Percentiles rank a stretch among this genome's conserved stretches.
These are phyloP conservation scores for Solanum chmielewskii DNA, from an alignment of 257 asterid genomes.

Conservation along the genomic window DNA sequence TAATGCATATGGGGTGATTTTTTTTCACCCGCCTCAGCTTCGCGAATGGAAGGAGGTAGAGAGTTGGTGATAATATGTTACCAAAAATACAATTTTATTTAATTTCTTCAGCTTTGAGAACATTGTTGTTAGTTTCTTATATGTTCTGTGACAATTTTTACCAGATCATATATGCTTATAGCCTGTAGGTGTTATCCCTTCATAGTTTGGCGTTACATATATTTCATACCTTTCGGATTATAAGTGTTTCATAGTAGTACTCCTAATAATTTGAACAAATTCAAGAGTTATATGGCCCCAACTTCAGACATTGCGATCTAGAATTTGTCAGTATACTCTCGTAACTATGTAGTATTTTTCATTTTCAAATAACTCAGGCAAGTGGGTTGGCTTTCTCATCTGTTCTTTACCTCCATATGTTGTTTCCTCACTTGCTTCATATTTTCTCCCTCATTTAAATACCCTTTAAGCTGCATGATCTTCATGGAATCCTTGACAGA, in stretches of 20 bases:
- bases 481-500: too few species aligned
- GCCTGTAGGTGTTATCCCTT: not conserved
- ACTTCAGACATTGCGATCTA: not conserved
- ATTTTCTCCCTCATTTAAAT: not conserved
- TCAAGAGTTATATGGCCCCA: not conserved
- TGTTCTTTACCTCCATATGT: not conserved
- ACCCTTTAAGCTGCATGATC: not conserved
- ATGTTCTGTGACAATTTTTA: not conserved
- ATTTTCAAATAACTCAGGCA: too few species aligned
- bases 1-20: not conserved
- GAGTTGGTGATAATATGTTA: not conserved
- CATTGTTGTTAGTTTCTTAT: not conserved
- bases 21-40: not conserved
- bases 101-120: not conserved
- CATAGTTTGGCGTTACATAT: not conserved
- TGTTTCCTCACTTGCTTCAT: not conserved
- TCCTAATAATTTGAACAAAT: not conserved
- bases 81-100: not conserved
- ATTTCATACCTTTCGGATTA: not conserved
- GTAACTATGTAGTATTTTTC: too few species aligned
- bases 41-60: not conserved
- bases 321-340: not conserved
- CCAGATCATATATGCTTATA: not conserved
- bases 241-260: not conserved
- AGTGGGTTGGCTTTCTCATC: too few species aligned